Conservation (phyloP, 306 rosid species). For the Acacia confusa region DNA sequence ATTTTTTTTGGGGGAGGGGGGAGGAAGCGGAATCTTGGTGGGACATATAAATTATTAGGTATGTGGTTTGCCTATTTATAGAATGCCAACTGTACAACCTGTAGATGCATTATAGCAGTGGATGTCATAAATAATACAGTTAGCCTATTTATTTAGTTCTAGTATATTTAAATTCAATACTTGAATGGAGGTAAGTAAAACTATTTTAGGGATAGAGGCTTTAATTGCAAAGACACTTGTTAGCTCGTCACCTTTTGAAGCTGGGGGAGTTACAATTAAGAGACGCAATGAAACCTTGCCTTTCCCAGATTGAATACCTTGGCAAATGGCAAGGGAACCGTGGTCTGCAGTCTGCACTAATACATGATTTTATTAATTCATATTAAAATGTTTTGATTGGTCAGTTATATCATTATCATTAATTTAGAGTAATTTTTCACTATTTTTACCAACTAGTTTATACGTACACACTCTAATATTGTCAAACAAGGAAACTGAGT, state of each 20-base stretch:
- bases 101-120: not conserved
- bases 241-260: constrained; percentile 14
- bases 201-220: not conserved
- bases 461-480: not conserved
- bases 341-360: constrained; percentile 6
- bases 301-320: not conserved
- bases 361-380: not conserved
- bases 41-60: not conserved
- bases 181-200: not conserved
- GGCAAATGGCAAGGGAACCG: constrained; percentile 1
- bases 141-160: not conserved
- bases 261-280: not conserved
- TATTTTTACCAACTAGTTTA: constrained; percentile 31
- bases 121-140: not conserved
- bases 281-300: constrained; percentile 13
- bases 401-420: constrained; percentile 15
- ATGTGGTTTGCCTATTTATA: not conserved
- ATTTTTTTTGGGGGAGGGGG: not conserved
- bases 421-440: constrained; percentile 21
- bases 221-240: not conserved
- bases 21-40: not conserved
- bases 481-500: not conserved
- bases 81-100: not conserved
- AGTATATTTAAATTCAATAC: not conserved
- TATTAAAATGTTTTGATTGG: constrained; percentile 32